Evolutionary conservation across 257 asterid species (phyloP).

Genomic region (Cruciata laevipes): DNA sequence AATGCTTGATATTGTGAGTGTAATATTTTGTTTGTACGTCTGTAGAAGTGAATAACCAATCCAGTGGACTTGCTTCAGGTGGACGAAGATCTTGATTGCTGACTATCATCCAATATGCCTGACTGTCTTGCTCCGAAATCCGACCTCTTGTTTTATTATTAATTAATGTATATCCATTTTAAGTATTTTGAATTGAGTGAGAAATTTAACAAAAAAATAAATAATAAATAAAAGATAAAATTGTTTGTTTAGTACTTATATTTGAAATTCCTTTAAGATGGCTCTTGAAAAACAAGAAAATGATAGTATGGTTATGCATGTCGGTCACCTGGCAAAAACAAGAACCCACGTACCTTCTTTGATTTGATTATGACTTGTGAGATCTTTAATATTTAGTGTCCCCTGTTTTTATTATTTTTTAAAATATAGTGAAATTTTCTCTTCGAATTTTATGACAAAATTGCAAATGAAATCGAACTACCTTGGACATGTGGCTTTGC

Average conservation of each 20-base stretch:
- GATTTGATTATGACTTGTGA: background rate
- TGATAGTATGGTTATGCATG: background rate
- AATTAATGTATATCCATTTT: too few relatives aligned
- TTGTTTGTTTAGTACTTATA: too few relatives aligned
- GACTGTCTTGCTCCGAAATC: background rate
- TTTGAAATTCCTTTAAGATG: too few relatives aligned
- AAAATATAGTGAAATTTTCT: too few relatives aligned
- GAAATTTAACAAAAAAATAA: too few relatives aligned
- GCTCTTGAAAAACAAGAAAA: too few relatives aligned
- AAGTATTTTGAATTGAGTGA: too few relatives aligned
- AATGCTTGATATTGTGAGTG: too few relatives aligned
- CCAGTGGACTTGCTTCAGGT: background rate
- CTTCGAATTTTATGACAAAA: background rate
- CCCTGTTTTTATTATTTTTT: background rate
- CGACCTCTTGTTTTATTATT: too few relatives aligned
- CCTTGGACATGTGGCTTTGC: background rate
- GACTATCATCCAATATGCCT: background rate
- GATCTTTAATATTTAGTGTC: background rate
- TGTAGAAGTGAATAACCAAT: background rate
- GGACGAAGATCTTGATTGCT: background rate
- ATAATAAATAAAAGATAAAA: too few relatives aligned
- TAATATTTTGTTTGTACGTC: background rate
- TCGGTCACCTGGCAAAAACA: constrained; percentile 2
- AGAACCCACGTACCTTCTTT: background rate
- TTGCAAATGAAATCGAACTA: background rate